These are phyloP conservation scores for Fusarium camptoceras DNA, from an alignment of 2,329 filamentous ascomycete species.

Conservation along the genomic window DNA sequence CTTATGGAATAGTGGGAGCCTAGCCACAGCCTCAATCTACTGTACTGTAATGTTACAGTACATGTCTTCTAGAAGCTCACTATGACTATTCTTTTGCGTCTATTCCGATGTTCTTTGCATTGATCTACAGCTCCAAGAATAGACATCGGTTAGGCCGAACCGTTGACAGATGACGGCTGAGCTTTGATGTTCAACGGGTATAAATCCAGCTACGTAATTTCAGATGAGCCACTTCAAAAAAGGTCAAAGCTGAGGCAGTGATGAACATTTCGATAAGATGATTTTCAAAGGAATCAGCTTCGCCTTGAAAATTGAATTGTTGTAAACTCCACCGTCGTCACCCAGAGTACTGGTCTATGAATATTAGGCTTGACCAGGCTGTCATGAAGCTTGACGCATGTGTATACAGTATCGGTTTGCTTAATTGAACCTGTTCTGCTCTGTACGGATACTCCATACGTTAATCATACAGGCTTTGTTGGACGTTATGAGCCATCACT, in stretches of 20 bases:
- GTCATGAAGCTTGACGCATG: no score
- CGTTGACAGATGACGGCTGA: neutral
- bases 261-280: neutral
- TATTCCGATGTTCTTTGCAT: neutral
- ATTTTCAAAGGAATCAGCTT: neutral
- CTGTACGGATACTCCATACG: no score
- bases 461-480: neutral
- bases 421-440: neutral
- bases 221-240: neutral
- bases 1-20: conserved; percentile 17
- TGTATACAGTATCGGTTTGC: neutral
- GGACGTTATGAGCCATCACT: neutral
- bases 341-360: neutral
- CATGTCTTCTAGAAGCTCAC: conserved; percentile 19
- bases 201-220: neutral
- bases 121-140: conserved; percentile 15
- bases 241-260: conserved; percentile 6
- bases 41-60: conserved; percentile 17
- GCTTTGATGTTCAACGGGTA: neutral
- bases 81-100: conserved; percentile 5
- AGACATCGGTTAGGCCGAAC: conserved; percentile 16
- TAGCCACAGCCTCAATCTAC: neutral
- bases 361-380: neutral
- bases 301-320: neutral
- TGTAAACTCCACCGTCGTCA: neutral